Conservation (phyloP, 768 basidiomycete species). For the Phylloporus scabripes region DNA sequence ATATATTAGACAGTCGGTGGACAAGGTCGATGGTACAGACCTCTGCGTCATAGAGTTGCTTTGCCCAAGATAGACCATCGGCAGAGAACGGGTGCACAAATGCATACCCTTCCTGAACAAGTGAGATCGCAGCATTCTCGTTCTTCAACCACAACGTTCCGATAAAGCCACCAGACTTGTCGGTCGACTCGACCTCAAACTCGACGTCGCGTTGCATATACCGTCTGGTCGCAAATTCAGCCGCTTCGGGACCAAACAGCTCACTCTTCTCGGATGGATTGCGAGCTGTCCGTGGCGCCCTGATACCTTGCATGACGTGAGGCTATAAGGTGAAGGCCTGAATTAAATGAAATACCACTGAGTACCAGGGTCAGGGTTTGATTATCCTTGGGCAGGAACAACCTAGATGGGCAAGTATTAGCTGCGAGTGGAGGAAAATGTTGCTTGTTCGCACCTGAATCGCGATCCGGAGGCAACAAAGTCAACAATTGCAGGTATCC, state of each 20-base stretch:
- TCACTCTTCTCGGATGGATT: slow-evolving; percentile 80
- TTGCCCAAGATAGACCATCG: slow-evolving; percentile 72
- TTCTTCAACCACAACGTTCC: slow-evolving; percentile 80
- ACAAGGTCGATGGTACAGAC: slow-evolving; percentile 33
- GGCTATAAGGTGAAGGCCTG: neutral
- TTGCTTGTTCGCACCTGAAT: slow-evolving; percentile 66
- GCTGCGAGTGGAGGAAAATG: neutral
- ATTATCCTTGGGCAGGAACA: slow-evolving; percentile 87
- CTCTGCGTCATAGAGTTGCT: slow-evolving; percentile 81
- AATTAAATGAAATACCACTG: slow-evolving; percentile 45
- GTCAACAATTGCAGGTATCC: slow-evolving; percentile 81
- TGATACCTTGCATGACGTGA: slow-evolving; percentile 57
- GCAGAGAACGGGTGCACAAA: slow-evolving; percentile 86
- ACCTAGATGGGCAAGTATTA: slow-evolving; percentile 36
- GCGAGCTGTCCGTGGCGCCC: slow-evolving; percentile 83
- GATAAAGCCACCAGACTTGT: slow-evolving; percentile 96
- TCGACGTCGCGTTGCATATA: slow-evolving; percentile 97
- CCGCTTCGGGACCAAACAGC: slow-evolving; percentile 79
- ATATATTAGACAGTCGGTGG: slow-evolving; percentile 2
- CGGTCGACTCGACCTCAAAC: slow-evolving; percentile 82
- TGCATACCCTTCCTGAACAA: slow-evolving; percentile 84
- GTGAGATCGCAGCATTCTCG: slow-evolving; percentile 80
- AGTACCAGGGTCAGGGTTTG: slow-evolving; percentile 91
- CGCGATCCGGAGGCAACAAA: slow-evolving; percentile 92
- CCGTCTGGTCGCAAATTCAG: slow-evolving; percentile 68